phyloP scores from a whole-genome alignment of 2,329 filamentous ascomycete species.

The Neonectria coccinea region DNA sequence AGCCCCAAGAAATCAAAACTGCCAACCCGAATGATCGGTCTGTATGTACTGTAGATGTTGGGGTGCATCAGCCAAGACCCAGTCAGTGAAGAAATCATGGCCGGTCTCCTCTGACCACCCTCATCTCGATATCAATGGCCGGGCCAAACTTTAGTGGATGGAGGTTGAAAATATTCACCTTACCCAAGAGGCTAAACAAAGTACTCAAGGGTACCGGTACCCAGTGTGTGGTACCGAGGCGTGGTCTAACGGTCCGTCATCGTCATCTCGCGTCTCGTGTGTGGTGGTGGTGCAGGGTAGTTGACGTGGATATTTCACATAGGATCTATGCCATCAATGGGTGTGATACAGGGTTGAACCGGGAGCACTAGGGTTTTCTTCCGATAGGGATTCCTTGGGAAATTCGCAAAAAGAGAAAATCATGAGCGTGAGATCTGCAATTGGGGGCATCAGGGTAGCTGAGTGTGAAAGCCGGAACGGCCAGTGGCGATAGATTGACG shows the following conservation, averaged over 20 bases:
- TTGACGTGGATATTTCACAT: constrained; percentile 21
- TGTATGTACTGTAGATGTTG: constrained; percentile 1
- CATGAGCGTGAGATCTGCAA: constrained; percentile 13
- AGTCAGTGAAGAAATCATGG: constrained; percentile 20
- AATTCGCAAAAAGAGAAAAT: not conserved
- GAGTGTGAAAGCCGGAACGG: not conserved
- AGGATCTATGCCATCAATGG: constrained; percentile 10
- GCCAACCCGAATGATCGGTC: constrained; percentile 9
- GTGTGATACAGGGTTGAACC: constrained; percentile 4
- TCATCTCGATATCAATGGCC: constrained; percentile 11
- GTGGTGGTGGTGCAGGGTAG: constrained; percentile 26
- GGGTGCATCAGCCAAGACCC: constrained; percentile 5
- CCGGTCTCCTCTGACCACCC: constrained; percentile 23
- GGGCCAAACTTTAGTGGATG: constrained; percentile 9
- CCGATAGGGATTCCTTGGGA: constrained; percentile 2
- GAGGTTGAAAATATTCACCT: constrained; percentile 16
- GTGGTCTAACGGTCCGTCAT: constrained; percentile 29
- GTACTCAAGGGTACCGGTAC: constrained; percentile 37
- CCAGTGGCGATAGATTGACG: not conserved
- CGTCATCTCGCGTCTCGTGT: constrained; percentile 41
- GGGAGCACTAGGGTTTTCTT: constrained; percentile 21
- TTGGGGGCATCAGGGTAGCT: not conserved
- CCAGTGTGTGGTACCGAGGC: constrained; percentile 39
- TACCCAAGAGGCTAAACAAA: constrained; percentile 27
- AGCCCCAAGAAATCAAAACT: constrained; percentile 1